phyloP scores from a whole-genome alignment of 176 grass and related monocot genomes.

The Hyparrhenia diplandra region DNA sequence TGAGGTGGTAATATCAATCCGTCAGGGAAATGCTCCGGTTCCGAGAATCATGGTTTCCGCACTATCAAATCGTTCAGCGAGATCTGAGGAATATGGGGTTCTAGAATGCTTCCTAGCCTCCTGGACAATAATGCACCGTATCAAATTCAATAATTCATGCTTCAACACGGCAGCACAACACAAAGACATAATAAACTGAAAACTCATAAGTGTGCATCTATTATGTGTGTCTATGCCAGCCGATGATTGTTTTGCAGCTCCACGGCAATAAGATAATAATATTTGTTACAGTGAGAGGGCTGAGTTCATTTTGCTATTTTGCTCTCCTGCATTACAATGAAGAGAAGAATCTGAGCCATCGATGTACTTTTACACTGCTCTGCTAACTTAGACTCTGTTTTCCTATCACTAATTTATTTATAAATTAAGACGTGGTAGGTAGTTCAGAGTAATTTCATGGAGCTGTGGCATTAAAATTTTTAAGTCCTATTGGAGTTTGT shows the following conservation, averaged over 20 bases:
- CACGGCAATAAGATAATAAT: no score
- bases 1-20: constrained; percentile 51
- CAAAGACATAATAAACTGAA: no score
- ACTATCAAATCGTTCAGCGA: constrained; percentile 55
- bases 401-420: no score
- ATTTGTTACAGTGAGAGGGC: no score
- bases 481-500: no score
- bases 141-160: background rate
- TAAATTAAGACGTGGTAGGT: no score
- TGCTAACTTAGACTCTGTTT: no score
- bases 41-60: constrained; percentile 53
- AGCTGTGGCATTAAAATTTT: no score
- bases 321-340: background rate
- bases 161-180: no score
- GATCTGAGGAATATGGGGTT: constrained; percentile 22
- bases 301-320: background rate
- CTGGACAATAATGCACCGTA: background rate
- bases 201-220: background rate
- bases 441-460: no score
- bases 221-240: background rate
- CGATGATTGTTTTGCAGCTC: no score
- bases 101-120: background rate
- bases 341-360: background rate
- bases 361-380: no score
- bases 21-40: constrained; percentile 50